These are phyloP conservation scores for Aspergillus persii DNA, from an alignment of 2,329 filamentous ascomycete species.

Conservation along the genomic window DNA sequence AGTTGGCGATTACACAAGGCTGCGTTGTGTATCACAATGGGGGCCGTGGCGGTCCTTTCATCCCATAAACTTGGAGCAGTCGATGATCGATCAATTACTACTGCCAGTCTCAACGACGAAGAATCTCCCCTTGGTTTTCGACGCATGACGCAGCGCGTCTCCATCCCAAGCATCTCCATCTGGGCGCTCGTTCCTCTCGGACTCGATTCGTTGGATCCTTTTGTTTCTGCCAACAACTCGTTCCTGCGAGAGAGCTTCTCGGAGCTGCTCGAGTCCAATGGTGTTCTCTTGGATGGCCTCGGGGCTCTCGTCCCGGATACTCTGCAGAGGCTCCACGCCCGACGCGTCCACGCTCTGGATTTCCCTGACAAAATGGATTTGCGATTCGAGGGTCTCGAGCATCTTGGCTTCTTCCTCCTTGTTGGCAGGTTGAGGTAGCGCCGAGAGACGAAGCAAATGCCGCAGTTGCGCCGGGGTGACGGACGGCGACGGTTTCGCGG, in stretches of 20 bases:
- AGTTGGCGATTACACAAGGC: not conserved
- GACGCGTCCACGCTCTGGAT: slow-evolving; percentile 76
- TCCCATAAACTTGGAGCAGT: not conserved
- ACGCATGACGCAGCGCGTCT: slow-evolving; percentile 67
- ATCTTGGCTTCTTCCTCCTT: slow-evolving; percentile 65
- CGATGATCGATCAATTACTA: not conserved
- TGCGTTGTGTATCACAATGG: not conserved
- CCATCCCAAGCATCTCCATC: slow-evolving; percentile 61
- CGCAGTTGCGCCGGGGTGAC: slow-evolving; percentile 68
- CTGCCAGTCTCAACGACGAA: slow-evolving; percentile 66
- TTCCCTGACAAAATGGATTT: slow-evolving; percentile 86
- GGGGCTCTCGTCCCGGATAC: slow-evolving; percentile 70
- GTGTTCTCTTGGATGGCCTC: slow-evolving; percentile 39
- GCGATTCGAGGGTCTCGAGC: slow-evolving; percentile 71
- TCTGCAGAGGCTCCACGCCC: slow-evolving; percentile 69
- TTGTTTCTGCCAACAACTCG: slow-evolving; percentile 40
- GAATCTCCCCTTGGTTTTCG: slow-evolving; percentile 66
- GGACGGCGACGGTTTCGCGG: slow-evolving; percentile 27
- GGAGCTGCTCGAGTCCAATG: slow-evolving; percentile 38
- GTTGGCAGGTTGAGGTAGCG: slow-evolving; percentile 69
- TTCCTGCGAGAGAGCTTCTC: slow-evolving; percentile 40
- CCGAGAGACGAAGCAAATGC: slow-evolving; percentile 85
- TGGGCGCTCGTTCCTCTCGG: slow-evolving; percentile 28
- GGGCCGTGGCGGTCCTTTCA: not conserved
- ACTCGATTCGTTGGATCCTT: slow-evolving; percentile 46